Evolutionary conservation across 768 basidiomycete species (phyloP).

Genomic region (Rhizopogon roseolus): DNA sequence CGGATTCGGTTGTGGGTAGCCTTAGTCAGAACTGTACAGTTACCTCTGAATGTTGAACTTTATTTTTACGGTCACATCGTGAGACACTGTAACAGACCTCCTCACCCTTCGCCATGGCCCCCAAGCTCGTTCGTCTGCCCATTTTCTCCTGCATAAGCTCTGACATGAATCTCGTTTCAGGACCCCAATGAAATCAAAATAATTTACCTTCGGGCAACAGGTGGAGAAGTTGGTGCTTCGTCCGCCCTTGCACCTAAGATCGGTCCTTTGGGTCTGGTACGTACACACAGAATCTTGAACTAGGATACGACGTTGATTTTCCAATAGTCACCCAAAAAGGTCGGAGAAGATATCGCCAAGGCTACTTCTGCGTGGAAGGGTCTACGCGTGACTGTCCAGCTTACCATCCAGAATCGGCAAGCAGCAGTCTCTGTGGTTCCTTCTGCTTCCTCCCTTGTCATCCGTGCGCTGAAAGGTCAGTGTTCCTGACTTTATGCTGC

Average conservation of each 20-base stretch:
- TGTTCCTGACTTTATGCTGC: slow-evolving; percentile 3
- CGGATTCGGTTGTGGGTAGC: not conserved
- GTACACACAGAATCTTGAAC: slow-evolving; percentile 23
- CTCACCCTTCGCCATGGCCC: slow-evolving; percentile 53
- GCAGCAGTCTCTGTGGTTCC: slow-evolving; percentile 95
- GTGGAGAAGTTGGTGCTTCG: slow-evolving; percentile 99
- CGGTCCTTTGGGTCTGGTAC: slow-evolving; percentile 97
- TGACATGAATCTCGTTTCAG: slow-evolving; percentile 32
- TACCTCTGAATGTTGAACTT: slow-evolving; percentile 1
- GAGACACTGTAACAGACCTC: slow-evolving; percentile 13
- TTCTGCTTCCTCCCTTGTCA: slow-evolving; percentile 95
- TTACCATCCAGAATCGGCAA: slow-evolving; percentile 99
- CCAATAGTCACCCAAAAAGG: slow-evolving; percentile 95
- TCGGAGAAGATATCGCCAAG: slow-evolving; percentile 99
- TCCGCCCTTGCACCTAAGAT: slow-evolving; percentile 99
- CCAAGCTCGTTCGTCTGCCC: slow-evolving; percentile 58
- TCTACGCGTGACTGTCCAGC: slow-evolving; percentile 97
- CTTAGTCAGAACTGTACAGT: slow-evolving; percentile 1
- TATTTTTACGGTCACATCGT: not conserved
- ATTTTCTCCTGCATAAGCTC: too few species aligned
- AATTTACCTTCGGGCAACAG: slow-evolving; percentile 97
- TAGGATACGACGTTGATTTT: too few species aligned
- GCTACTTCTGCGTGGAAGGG: slow-evolving; percentile 99
- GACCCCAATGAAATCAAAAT: slow-evolving; percentile 99
- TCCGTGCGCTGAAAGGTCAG: slow-evolving; percentile 94